Conservation (phyloP, 495 filamentous ascomycete genomes). For the Letharia columbiana region DNA sequence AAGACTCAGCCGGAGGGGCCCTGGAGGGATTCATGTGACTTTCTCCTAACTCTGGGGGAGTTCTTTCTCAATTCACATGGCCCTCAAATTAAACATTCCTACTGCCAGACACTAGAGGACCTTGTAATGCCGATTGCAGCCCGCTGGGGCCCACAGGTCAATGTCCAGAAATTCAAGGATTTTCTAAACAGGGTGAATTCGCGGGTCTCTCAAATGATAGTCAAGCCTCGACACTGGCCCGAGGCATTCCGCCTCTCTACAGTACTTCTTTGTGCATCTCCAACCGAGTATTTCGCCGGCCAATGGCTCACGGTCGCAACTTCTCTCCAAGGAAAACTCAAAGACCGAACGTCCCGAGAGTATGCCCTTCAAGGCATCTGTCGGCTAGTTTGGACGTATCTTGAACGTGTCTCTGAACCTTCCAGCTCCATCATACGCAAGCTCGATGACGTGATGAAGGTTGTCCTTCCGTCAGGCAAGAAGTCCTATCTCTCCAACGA, state of each 20-base stretch:
- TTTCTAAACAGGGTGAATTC: slow-evolving; percentile 69
- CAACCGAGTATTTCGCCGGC: slow-evolving; percentile 66
- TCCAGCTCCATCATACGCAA: slow-evolving; percentile 61
- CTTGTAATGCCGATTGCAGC: slow-evolving; percentile 83
- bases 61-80: slow-evolving; percentile 80
- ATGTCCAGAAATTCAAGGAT: slow-evolving; percentile 73
- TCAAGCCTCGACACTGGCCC: slow-evolving; percentile 85
- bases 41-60: slow-evolving; percentile 68
- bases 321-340: slow-evolving; percentile 65
- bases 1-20: slow-evolving; percentile 57
- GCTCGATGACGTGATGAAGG: slow-evolving; percentile 75
- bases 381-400: slow-evolving; percentile 90
- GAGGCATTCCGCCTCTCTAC: slow-evolving; percentile 79
- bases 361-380: slow-evolving; percentile 82
- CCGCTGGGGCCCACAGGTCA: slow-evolving; percentile 60
- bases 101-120: slow-evolving; percentile 82
- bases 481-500: slow-evolving; percentile 74
- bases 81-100: slow-evolving; percentile 80
- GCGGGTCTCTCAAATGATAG: slow-evolving; percentile 69
- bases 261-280: slow-evolving; percentile 78
- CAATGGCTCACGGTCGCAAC: slow-evolving; percentile 80
- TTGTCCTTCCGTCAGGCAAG: slow-evolving; percentile 71
- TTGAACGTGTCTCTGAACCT: slow-evolving; percentile 73
- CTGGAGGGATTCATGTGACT: slow-evolving; percentile 83
- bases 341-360: slow-evolving; percentile 72